Conservation (phyloP, 106 monocot species). For the Apostasia ramifera region DNA sequence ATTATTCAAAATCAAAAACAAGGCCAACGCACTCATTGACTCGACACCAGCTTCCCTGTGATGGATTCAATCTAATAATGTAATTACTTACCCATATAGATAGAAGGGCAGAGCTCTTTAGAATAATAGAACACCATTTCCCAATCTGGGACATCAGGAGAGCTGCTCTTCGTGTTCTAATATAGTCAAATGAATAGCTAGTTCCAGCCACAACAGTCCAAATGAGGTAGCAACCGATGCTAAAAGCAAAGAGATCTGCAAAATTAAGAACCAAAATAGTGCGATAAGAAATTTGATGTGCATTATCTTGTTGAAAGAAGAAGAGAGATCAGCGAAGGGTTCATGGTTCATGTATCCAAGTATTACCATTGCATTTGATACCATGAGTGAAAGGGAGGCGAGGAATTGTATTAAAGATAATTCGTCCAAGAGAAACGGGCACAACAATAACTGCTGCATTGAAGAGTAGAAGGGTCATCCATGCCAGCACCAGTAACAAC, state of each 20-base stretch:
- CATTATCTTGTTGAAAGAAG: neutral
- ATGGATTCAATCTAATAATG: neutral
- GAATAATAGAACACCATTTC: conserved; percentile 76
- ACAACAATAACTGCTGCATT: conserved; percentile 78
- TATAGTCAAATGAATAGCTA: conserved; percentile 64
- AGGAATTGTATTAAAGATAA: conserved; percentile 80
- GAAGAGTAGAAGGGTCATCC: conserved; percentile 91
- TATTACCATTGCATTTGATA: conserved; percentile 94
- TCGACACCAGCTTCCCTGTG: too few relatives aligned
- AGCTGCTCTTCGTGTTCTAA: conserved; percentile 41
- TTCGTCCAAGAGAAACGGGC: conserved; percentile 81
- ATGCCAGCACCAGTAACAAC: conserved; percentile 74
- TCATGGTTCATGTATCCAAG: too few relatives aligned
- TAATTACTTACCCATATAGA: conserved; percentile 77
- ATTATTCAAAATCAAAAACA: neutral
- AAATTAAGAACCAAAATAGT: neutral
- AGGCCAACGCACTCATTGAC: neutral
- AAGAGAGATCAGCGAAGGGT: neutral
- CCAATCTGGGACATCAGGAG: conserved; percentile 54
- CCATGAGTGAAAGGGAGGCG: conserved; percentile 92
- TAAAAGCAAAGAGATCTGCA: conserved; percentile 94
- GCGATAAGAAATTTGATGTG: neutral
- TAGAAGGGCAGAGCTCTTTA: conserved; percentile 82
- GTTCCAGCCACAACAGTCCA: conserved; percentile 68
- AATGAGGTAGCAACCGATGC: conserved; percentile 85